Base-by-base conservation (phyloP, 495 filamentous ascomycete genomes). In the Chlorociboria aeruginascens region DNA sequence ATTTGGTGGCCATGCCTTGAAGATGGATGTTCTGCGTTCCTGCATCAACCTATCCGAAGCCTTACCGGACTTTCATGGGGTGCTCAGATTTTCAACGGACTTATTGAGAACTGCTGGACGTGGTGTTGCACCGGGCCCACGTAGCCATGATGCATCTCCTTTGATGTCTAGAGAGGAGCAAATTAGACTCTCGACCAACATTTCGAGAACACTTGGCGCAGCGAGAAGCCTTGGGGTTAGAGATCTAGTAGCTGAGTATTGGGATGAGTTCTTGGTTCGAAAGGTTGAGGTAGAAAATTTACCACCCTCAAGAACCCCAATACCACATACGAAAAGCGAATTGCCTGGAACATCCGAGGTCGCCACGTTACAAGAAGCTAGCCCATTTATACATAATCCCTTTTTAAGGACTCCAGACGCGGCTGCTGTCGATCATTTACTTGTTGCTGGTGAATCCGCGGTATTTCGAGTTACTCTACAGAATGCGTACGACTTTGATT, bases 1-100 rank as follows among this genome's bases (percentile, higher is more conserved):
- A 10, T 84, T 81, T 59, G 85, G 85, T 32, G 78, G 78, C 53
- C 69, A 64, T 20, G 75, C 74, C 43, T 59, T 95, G 54, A 95
- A 96, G 63, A 72, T 88, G 37, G 83, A 94, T 60, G 77, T 97
- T 40, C 70, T 96, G 4, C 77, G 83, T 47, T 76, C 78, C 17
- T 93, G 89, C 56, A 88, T 93, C 45, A 86, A 86, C 61, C 80
- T 95, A 50, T 92, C 85, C 45, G 92, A 98, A 68, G 92, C 92
- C 10, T 71, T 96, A 31, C 90, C 92, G 2, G 87, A 96, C 56
- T 92, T 95, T 61, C 71, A 81, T 40, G 92, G 89, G 8, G 86
- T 95, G 14, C 65, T 97, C 32, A 78, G 77, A 37, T 94, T 89
- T 61, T 92, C 86, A 1, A 79, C 86, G 49, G 81, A 93, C 54